Base-by-base conservation (phyloP, 176 grass and related monocot genomes). In the Phyllostachys edulis region DNA sequence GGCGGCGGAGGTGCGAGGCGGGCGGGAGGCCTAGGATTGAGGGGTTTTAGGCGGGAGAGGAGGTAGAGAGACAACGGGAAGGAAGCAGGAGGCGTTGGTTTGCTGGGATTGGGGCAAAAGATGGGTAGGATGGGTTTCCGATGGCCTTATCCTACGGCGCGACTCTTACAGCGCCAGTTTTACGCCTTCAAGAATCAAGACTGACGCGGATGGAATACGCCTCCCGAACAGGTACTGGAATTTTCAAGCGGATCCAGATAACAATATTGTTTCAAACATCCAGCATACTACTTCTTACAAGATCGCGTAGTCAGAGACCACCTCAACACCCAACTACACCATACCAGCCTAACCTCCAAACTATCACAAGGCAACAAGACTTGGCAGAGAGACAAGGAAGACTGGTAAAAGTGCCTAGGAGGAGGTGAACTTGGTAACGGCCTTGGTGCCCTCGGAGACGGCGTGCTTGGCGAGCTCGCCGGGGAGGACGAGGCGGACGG, bases 41-140 rank as follows among this genome's bases (percentile, higher is more conserved):
- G 76, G 0, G 77, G 87, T 16, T 47, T 80, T 44, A 87, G 79
- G 38, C 89, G 84, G 10, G 77, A 77, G 81, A 97, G 96, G 46
- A 98, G 85, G 80, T 87, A 84, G 85, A 95, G 73, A 76, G 37
- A 21, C 47, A 61, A 61, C 18, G 52, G 1, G 6, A 39, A n/a
- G 42, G 4, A 62, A 62, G 67, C 20, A 18, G 21, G 82, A 12
- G 13, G 20, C 2, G 6, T 23, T 2, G 50, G 41, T 66, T 75
- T 55, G 32, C 32, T 34, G 52, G 26, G 40, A n/a, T 14, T 82
- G 15, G 36, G 34, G 24, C 67, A 72, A 82, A 52, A 46, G 57
- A 18, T 13, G 7, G 3, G 38, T 12, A 7, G n/a, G 16, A 10
- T 5, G 16, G 39, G 16, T 6, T 17, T 77, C 12, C 7, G 40